Base-by-base conservation (phyloP, 495 filamentous ascomycete species). In the Umbilicaria muhlenbergii region DNA sequence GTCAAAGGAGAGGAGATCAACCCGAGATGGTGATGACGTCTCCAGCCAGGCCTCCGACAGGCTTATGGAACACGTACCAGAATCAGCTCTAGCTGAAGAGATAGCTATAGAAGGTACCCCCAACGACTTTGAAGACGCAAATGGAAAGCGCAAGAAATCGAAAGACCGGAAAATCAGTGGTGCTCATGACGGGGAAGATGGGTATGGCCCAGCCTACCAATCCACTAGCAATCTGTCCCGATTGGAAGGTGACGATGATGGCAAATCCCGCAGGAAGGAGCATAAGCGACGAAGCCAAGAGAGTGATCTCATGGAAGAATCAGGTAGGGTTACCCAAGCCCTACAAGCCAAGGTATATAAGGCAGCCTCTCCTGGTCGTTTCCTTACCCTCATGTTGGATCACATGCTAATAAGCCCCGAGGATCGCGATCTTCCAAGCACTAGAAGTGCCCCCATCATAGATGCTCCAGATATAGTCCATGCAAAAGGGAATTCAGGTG, bases 1-100 rank as follows among this genome's bases (percentile, higher is more conserved):
- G 45, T 62, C 63, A 5, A 55, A 54, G 32, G 54, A 53, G 34
- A 52, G 56, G 38, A 66, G 59, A 47, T 63, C 61, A 39, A 62
- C 55, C 33, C 34, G 32, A 1, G 53, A 58, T 45, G 59, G 49
- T 7, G 55, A 54, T 6, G 51, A 51, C 12, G 31, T 57, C 31
- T 51, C 56, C 31, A 39, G 31, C 41, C 24, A 28, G 8, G 24
- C 24, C 24, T 28, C 24, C 24, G 6, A 28, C 24, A 28, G 6
- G 8, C 24, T 28, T 8, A 6, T 28, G 24, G 24, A 28, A 10
- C 5, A 28, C 8, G 24, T 5, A 10, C 24, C 24, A 6, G 24
- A 7, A 28, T 6, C 24, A 28, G 24, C 1, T 28, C 8, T 28
- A 6, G 5, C 8, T 6, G 24, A 8, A 8, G 24, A 28, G 24